Evolutionary conservation across 2,329 filamentous ascomycete species (phyloP), one percentile per base, ranked within the genome.

Genomic region (Cladosporium phlei): DNA sequence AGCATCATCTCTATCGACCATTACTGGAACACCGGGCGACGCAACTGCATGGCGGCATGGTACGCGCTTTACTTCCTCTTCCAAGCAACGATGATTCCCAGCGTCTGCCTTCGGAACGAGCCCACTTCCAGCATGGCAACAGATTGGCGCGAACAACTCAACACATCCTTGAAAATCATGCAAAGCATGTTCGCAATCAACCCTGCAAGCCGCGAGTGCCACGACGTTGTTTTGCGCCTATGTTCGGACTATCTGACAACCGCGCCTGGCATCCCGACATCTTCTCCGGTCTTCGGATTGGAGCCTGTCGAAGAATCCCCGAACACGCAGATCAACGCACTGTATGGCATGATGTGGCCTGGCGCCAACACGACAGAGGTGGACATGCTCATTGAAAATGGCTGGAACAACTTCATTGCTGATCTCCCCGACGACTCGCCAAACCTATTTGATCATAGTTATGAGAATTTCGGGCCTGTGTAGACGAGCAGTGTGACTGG

Each of bases 1-100:
- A 69, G 66, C 5, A 71, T 74, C 29, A 44, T 56, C 1, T 63
- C 61, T 8, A 72, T 72, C 29, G 58, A 60, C 17, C 55, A 55
- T 0, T 73, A 66, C 48, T 73, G 70, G 66, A 56, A 60, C 2
- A 47, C 57, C 0, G 58, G 65, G 17, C 61, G 65, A 12, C 68
- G 67, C 21, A 70, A 64, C 3, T 61, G 67, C 4, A 59, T 74
- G 46, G 62, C 61, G 6, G 67, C 70, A 6, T 73, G 71, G 70
- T 74, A 74, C 49, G 65, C 63, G 1, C 67, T 71, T 29, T 75
- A 73, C 52, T 75, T 75, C 47, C 61, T 75, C 4, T 76, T 76
- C 45, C 73, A 75, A 47, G 71, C 72, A 0, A 69, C 68, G 2
- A 58, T 76, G 12, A 74, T 76, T 8, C 73, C 72, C 1, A 69